A percentile compares a stretch with the other conserved stretches of the same genome.
These are phyloP conservation scores for Ophiostoma sp. DNA, from an alignment of 2,329 filamentous ascomycete species.

Conservation along the genomic window DNA sequence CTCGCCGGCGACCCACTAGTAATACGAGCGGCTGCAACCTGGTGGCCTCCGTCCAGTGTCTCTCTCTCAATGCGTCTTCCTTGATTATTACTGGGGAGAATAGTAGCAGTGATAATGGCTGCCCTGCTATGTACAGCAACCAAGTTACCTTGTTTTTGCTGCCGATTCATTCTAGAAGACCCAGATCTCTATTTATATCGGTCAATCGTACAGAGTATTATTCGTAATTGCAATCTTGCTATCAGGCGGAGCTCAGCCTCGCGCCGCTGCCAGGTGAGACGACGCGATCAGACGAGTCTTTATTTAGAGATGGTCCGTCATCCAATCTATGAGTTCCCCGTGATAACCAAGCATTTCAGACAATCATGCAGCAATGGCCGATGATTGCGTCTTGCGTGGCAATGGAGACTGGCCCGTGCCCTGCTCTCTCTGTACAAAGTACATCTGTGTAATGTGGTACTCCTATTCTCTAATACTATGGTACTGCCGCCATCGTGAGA, in stretches of 20 bases:
- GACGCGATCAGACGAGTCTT: neutral
- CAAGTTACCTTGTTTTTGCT: neutral
- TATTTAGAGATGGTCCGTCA: neutral
- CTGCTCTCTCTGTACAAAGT: too few species aligned
- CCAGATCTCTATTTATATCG: neutral
- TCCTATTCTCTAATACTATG: too few species aligned
- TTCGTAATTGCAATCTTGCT: neutral
- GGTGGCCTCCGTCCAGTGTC: neutral
- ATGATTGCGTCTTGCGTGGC: too few species aligned
- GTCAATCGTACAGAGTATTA: neutral
- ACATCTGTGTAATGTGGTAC: neutral
- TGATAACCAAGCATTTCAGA: too few species aligned
- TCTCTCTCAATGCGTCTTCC: neutral
- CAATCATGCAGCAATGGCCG: too few species aligned
- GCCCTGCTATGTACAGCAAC: neutral
- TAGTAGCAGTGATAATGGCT: neutral
- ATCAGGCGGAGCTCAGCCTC: neutral
- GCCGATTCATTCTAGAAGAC: neutral
- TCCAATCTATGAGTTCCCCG: neutral
- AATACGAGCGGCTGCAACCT: neutral
- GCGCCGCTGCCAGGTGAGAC: neutral
- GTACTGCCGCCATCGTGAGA: neutral
- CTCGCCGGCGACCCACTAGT: neutral
- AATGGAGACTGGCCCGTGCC: too few species aligned
- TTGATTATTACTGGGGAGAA: neutral